Evolutionary conservation across 2,329 filamentous ascomycete species (phyloP), one percentile per base, ranked within the genome.

Genomic region (Exophiala mesophila): DNA sequence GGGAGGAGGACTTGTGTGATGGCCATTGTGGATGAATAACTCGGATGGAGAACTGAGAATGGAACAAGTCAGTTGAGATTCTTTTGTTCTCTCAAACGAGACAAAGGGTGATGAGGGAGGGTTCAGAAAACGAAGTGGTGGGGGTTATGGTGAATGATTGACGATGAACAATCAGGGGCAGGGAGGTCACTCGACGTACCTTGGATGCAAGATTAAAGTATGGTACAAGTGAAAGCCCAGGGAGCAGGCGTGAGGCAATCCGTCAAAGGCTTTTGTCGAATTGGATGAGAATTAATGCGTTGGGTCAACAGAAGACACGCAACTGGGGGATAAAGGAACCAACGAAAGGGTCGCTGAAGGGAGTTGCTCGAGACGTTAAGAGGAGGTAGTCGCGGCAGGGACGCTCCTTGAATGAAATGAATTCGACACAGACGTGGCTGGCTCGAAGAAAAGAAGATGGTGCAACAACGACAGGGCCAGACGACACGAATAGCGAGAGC

Each of bases 1-100:
- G 77, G 73, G 50, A 80, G 62, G 54, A 75, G 63, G 64, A 75
- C 72, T 63, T 72, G 77, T 59, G 68, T 59, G 64, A 75, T 63
- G 52, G 68, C 68, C 71, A 78, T 78, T 61, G 57, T 44, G 52
- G 36, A 37, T 37, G 18, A 45, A 52, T 45, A 40, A 26, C 45
- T 34, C 41, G 44, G 46, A 41, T 41, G 39, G 39, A 38, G 38
- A 41, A 46, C 45, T 47, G 41, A 8, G 36, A 49, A 35, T 29
- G 31, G 12, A 7, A 7, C 23, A 12, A 26, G 23, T 26, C 23
- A 26, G 23, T 26, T 7, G 6, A 26, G n/a, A n/a, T n/a, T n/a
- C n/a, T n/a, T n/a, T n/a, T n/a, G n/a, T n/a, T n/a, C n/a, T n/a
- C n/a, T n/a, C n/a, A n/a, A 71, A 74, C 77, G 54, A 70, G 63